Base-by-base conservation (phyloP, 176 grass and related monocot species). In the Panicum miliaceum region DNA sequence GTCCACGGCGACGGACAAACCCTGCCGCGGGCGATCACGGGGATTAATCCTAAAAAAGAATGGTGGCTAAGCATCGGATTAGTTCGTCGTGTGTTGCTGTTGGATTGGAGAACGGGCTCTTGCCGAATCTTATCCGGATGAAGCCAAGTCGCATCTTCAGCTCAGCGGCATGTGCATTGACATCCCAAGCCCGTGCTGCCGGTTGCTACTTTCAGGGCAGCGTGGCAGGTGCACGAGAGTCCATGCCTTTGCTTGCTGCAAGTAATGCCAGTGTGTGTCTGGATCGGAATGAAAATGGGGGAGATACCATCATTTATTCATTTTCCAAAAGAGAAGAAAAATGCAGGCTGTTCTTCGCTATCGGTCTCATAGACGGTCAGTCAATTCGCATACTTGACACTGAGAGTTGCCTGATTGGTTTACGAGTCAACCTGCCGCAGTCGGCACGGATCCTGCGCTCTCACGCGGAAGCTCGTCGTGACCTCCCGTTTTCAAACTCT, bases 201-300 rank as follows among this genome's bases (percentile, higher is more conserved):
- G 73, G 59, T 68, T 13, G 40, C 38, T 59, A 61, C 83, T 48
- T 61, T 53, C 65, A 22, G 25, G 19, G 60, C 74, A 38, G 27
- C 4, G 63, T n/a, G 9, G 32, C 22, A 29, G 18, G 7, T 16
- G 64, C 50, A 59, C 75, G 51, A 48, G 0, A 26, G 62, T 59
- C 18, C 56, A 64, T 74, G 68, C 60, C 56, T 18, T 68, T 56
- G 64, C 46, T 68, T 56, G 64, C 46, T 38, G 32, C 27, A 80
- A n/a, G 6, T 23, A 12, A 22, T 12, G 19, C 36, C 36, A 14
- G 45, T 46, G 45, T 46, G 25, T 50, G 23, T 23, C 43, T 61
- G n/a, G 56, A 16, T 19, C 37, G 1, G n/a, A 42, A 45, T 77
- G 47, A 48, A 43, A 12, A n/a, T 2, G n/a, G 46, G 8, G 45